Evolutionary conservation across 2,329 filamentous ascomycete genomes (phyloP).

Genomic region (Cercospora nicotianae): DNA sequence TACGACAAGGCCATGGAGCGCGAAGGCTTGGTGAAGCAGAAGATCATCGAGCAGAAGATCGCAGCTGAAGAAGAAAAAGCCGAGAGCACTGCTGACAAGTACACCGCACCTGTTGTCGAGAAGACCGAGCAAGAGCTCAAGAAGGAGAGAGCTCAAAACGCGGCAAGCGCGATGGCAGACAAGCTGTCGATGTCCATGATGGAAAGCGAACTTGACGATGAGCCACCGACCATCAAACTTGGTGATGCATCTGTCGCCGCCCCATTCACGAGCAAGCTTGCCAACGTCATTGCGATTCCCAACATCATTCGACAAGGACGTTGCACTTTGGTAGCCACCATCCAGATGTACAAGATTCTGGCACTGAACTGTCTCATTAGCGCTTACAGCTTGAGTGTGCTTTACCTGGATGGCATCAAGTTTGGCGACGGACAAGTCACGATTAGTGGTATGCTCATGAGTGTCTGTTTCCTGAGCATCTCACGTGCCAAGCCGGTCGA

Average conservation of each 20-base stretch:
- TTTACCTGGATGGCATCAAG: conserved; percentile 98
- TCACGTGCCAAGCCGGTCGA: conserved; percentile 97
- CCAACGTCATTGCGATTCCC: conserved; percentile 93
- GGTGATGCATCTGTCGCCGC: conserved; percentile 96
- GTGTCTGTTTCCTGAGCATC: conserved; percentile 97
- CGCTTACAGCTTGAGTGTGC: conserved; percentile 91
- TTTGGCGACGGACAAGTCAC: conserved; percentile 98
- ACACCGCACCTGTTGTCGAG: conserved; percentile 29
- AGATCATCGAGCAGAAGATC: conserved; percentile 47
- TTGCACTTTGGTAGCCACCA: conserved; percentile 95
- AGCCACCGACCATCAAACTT: conserved; percentile 93
- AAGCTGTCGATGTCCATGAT: conserved; percentile 84
- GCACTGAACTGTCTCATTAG: conserved; percentile 97
- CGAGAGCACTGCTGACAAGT: conserved; percentile 31
- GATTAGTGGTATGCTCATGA: conserved; percentile 99
- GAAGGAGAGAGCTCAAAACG: conserved; percentile 62
- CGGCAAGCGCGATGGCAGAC: conserved; percentile 78
- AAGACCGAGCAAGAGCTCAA: conserved; percentile 52
- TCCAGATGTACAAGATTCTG: conserved; percentile 99
- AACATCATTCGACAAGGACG: conserved; percentile 98
- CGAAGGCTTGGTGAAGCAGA: conserved; percentile 76
- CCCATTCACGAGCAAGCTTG: conserved; percentile 95
- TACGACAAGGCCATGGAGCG: conserved; percentile 88
- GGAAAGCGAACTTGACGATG: conserved; percentile 81
- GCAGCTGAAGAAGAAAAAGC: conserved; percentile 50